A percentile compares a stretch with the other conserved stretches of the same genome.
Conservation (phyloP, 176 grass and related monocot species). For the Juncus inflexus region DNA sequence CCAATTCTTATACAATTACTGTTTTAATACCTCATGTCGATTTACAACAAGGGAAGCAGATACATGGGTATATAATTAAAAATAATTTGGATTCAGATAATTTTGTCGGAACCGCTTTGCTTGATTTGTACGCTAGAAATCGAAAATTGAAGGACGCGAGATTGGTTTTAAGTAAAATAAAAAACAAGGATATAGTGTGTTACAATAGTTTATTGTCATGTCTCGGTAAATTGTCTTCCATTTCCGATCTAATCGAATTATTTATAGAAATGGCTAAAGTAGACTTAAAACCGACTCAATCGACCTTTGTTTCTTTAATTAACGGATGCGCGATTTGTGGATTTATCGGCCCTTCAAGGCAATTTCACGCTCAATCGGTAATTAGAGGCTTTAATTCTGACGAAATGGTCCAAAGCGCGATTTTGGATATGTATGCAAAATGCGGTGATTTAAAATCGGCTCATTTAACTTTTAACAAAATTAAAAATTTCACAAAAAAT, state of each 20-base stretch:
- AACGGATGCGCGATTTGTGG: constrained; percentile 41
- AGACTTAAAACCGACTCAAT: constrained; percentile 35
- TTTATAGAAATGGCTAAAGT: constrained; percentile 25
- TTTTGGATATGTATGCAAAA: constrained; percentile 49
- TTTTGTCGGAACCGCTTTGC: constrained; percentile 40
- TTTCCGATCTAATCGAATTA: constrained; percentile 14
- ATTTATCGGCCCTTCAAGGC: constrained; percentile 31
- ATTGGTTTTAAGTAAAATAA: constrained; percentile 26
- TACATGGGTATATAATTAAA: constrained; percentile 39
- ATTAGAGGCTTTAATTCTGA: constrained; percentile 30
- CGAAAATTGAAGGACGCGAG: constrained; percentile 15
- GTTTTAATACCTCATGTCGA: constrained; percentile 19
- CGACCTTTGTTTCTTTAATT: constrained; percentile 35
- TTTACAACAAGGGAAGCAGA: constrained; percentile 29
- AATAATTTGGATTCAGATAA: constrained; percentile 32
- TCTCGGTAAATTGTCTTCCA: constrained; percentile 17
- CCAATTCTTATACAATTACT: constrained; percentile 34
- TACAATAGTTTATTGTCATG: constrained; percentile 45
- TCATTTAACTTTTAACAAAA: constrained; percentile 25
- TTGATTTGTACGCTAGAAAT: constrained; percentile 38
- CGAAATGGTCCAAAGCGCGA: constrained; percentile 32
- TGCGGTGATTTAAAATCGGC: constrained; percentile 35
- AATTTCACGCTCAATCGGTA: constrained; percentile 41
- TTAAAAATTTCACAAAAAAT: constrained; percentile 21
- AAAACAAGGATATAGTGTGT: constrained; percentile 40